Base-by-base conservation (phyloP, 139 green algal genomes). In the Micromonas pusilla region DNA sequence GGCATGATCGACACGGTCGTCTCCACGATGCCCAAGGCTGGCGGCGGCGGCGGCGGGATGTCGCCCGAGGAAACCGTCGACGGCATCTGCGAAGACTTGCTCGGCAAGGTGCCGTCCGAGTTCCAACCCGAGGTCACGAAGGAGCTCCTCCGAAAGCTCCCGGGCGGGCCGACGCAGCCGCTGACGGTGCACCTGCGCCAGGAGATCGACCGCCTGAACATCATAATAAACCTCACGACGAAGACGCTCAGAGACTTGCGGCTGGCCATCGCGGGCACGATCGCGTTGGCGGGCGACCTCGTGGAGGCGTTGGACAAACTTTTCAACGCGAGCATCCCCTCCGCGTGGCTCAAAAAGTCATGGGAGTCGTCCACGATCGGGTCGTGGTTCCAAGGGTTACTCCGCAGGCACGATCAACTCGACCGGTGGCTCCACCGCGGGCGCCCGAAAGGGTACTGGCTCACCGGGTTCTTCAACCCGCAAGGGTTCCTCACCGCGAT, bases 391-490 rank as follows among this genome's bases (percentile, higher is more conserved):
- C 87, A 82, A 16, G 93, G 92, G 36, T 82, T 97, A 78, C 84
- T 97, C 73, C 83, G 91, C 80, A 86, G 93, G 25, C 89, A 93
- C 75, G 92, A 97, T 78, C 93, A 98, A 88, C 88, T 98, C 34
- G 82, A 87, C 81, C 91, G 91, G 80, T 98, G 93, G 93, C 84
- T 97, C 53, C 91, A 90, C 82, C 74, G 83, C 53, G 93, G 93
- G 33, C 86, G 91, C 23, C 93, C 93, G 34, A 94, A 93, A 66
- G 88, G 85, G 9, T 96, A 92, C 86, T 97, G 93, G 94, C 83
- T 98, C 73, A 93, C 90, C 26, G 94, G 93, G 57, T 96, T 97
- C 84, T 97, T 96, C 89, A 98, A 98, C 87, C 93, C 91, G 2
- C 88, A 92, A 75, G 86, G 81, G 33, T 85, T 85, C 81, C 81